Evolutionary conservation across 2,329 filamentous ascomycete genomes (phyloP).

Genomic region (Nothophoma quercina): DNA sequence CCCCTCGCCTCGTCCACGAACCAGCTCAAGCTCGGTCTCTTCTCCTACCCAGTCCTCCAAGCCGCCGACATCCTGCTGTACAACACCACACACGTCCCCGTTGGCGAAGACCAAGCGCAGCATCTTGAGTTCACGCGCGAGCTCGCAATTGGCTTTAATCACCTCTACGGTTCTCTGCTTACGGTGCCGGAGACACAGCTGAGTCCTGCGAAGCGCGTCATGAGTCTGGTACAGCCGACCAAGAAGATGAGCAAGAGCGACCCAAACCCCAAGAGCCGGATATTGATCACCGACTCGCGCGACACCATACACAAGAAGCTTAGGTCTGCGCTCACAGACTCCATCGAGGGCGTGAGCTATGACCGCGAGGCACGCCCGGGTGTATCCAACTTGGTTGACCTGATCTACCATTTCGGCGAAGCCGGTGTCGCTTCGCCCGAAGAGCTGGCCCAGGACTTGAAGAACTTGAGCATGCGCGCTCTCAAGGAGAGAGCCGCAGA

Average conservation of each 20-base stretch:
- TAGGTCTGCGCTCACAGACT: slow-evolving; percentile 79
- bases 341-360: slow-evolving; percentile 71
- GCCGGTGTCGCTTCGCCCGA: slow-evolving; percentile 47
- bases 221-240: slow-evolving; percentile 81
- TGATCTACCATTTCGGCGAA: slow-evolving; percentile 74
- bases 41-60: slow-evolving; percentile 95
- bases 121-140: slow-evolving; percentile 93
- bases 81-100: slow-evolving; percentile 90
- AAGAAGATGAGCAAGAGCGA: slow-evolving; percentile 97
- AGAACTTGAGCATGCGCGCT: slow-evolving; percentile 58
- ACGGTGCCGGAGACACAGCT: slow-evolving; percentile 39
- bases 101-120: slow-evolving; percentile 93
- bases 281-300: slow-evolving; percentile 78
- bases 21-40: slow-evolving; percentile 83
- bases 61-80: slow-evolving; percentile 90
- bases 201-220: slow-evolving; percentile 78
- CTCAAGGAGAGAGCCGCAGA: slow-evolving; percentile 72
- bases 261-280: slow-evolving; percentile 73
- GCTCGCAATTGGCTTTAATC: slow-evolving; percentile 86
- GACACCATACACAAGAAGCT: slow-evolving; percentile 74
- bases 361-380: slow-evolving; percentile 75
- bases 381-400: slow-evolving; percentile 84
- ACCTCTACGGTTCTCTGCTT: slow-evolving; percentile 64
- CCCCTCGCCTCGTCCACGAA: slow-evolving; percentile 60
- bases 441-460: slow-evolving; percentile 57